phyloP scores from a whole-genome alignment of 208 protist genomes.

The Kentomonas sorsogonicus region DNA sequence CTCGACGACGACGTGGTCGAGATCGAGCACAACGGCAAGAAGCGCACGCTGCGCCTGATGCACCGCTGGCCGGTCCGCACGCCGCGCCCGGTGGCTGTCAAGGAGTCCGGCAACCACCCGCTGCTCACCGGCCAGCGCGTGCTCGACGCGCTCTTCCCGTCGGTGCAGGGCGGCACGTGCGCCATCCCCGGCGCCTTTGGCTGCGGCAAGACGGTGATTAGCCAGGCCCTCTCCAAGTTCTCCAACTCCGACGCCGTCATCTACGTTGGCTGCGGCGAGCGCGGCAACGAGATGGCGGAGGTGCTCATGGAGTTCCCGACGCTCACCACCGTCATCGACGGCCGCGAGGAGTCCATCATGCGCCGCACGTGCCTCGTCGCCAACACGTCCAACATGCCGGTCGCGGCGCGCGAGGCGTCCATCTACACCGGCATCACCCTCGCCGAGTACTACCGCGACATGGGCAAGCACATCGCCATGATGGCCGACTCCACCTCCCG shows the following conservation, averaged over 20 bases:
- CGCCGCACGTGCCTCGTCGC: constrained; percentile 99
- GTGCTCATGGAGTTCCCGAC: constrained; percentile 99
- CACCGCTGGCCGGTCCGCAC: constrained; percentile 97
- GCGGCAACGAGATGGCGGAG: constrained; percentile 99
- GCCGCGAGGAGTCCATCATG: constrained; percentile 98
- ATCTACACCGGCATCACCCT: constrained; percentile 99
- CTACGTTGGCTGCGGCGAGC: constrained; percentile 99
- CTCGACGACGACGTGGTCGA: constrained; percentile 91
- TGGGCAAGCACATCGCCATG: constrained; percentile 99
- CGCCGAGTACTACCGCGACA: constrained; percentile 99
- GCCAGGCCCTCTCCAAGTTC: constrained; percentile 99
- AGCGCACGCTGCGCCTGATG: constrained; percentile 89
- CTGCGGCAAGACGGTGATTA: constrained; percentile 99
- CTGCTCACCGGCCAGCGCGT: constrained; percentile 99
- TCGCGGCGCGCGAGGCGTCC: constrained; percentile 99
- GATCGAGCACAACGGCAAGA: constrained; percentile 89
- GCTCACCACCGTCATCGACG: constrained; percentile 93
- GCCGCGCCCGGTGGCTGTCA: constrained; percentile 92
- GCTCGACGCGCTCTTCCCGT: constrained; percentile 98
- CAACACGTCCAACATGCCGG: constrained; percentile 99
- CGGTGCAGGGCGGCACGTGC: constrained; percentile 99
- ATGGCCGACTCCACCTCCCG: constrained; percentile 99
- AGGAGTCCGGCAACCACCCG: constrained; percentile 95
- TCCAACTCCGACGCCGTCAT: constrained; percentile 99
- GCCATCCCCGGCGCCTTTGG: constrained; percentile 99